Conservation (phyloP, 192 early-diverging fungal genomes). For the Coemansia sp. region DNA sequence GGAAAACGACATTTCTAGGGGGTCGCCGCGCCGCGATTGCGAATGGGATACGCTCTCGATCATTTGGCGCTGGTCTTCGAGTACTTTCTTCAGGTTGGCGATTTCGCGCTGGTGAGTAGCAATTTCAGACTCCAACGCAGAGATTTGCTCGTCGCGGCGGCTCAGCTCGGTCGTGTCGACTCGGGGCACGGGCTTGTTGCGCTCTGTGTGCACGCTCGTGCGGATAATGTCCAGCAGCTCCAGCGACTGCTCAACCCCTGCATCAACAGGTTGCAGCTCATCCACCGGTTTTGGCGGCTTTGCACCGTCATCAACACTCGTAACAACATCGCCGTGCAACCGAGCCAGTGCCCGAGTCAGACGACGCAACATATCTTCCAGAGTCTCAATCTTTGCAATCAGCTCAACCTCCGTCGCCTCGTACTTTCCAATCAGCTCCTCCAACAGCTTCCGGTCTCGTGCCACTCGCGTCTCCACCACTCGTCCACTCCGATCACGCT, state of each 20-base stretch:
- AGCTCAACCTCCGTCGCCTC: conserved; percentile 23
- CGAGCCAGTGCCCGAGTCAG: conserved; percentile 14
- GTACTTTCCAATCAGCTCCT: conserved; percentile 38
- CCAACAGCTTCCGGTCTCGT: conserved; percentile 22
- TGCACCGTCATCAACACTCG: not conserved
- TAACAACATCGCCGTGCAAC: conserved; percentile 21
- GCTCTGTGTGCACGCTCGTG: conserved; percentile 5
- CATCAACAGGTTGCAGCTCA: conserved; percentile 2
- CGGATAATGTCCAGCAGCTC: conserved; percentile 37
- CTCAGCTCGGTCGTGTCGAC: conserved; percentile 36
- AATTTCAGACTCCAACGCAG: conserved; percentile 38
- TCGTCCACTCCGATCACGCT: conserved; percentile 28
- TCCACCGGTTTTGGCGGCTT: not conserved
- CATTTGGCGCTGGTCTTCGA: conserved; percentile 38
- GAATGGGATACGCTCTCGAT: conserved; percentile 28
- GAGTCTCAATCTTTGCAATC: conserved; percentile 13
- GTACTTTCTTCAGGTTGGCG: conserved; percentile 27
- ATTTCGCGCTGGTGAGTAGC: conserved; percentile 22
- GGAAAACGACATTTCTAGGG: conserved; percentile 46
- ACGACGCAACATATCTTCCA: conserved; percentile 24
- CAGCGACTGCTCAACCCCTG: conserved; percentile 29
- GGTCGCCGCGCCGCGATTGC: conserved; percentile 6
- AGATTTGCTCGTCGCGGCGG: conserved; percentile 56
- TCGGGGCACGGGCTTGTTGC: conserved; percentile 15
- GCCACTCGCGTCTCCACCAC: conserved; percentile 15